These are phyloP conservation scores for Thinopyrum obtusiflorum DNA, from an alignment of 202 grass and related monocot species.

Conservation along the genomic window DNA sequence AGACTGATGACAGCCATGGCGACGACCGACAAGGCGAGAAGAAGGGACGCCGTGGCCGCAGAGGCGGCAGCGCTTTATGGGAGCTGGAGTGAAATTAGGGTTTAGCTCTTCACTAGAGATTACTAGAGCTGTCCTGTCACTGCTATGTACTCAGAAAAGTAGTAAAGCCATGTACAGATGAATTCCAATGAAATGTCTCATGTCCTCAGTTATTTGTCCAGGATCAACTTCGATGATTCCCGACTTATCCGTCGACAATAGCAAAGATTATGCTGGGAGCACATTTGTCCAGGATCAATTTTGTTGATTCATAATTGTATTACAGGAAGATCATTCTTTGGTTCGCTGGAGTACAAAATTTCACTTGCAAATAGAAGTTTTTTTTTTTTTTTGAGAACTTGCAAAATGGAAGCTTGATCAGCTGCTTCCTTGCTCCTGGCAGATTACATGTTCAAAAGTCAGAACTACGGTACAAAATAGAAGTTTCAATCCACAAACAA, in stretches of 20 bases:
- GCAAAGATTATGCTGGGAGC: background rate
- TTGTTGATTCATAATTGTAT: background rate
- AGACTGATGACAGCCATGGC: background rate
- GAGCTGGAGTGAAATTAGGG: constrained; percentile 29
- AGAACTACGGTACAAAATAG: background rate
- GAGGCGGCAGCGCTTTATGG: background rate
- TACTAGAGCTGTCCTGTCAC: too few relatives aligned
- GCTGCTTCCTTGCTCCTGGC: background rate
- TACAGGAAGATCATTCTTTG: background rate
- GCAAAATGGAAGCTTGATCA: background rate
- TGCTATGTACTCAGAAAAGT: background rate
- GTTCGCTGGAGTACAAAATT: background rate
- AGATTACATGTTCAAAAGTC: background rate
- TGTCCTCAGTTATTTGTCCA: background rate
- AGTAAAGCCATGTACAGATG: background rate
- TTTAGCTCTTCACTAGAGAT: background rate
- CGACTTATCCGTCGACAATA: background rate
- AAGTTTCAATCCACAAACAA: too few relatives aligned
- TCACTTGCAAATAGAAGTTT: background rate
- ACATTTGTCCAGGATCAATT: background rate
- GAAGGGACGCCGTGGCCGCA: background rate
- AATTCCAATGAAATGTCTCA: background rate
- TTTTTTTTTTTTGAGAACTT: too few relatives aligned
- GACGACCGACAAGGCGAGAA: background rate
- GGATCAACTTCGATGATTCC: background rate